These are phyloP conservation scores for Fomitopsis betulina DNA, from an alignment of 1,284 basidiomycete species.

Conservation along the genomic window DNA sequence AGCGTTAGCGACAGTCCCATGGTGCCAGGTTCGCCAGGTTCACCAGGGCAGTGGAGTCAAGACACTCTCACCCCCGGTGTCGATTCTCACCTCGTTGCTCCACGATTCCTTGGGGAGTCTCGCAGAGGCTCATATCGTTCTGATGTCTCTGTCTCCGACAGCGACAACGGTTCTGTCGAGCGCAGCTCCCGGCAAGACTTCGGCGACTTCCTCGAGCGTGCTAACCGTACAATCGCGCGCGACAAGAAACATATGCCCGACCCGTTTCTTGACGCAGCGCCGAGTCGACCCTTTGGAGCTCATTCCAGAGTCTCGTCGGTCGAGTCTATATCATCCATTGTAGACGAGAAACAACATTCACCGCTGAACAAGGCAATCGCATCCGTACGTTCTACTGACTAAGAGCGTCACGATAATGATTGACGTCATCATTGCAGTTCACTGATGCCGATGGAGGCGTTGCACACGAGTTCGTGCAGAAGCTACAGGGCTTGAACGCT, in stretches of 20 bases:
- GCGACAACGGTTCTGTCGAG: conserved; percentile 49
- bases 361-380: conserved; percentile 90
- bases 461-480: conserved; percentile 83
- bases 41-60: conserved; percentile 57
- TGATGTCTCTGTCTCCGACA: conserved; percentile 50
- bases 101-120: conserved; percentile 31
- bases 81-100: conserved; percentile 29
- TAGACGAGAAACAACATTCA: conserved; percentile 85
- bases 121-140: conserved; percentile 44
- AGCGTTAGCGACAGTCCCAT: conserved; percentile 34
- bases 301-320: conserved; percentile 79
- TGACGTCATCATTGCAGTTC: conserved; percentile 45
- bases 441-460: conserved; percentile 91
- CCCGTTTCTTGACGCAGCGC: conserved; percentile 74
- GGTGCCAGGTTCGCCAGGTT: conserved; percentile 31
- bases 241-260: conserved; percentile 75
- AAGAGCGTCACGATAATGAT: not conserved
- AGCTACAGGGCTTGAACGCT: conserved; percentile 71
- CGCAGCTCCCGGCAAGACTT: conserved; percentile 44
- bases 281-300: conserved; percentile 71
- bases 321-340: conserved; percentile 85
- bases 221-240: conserved; percentile 76
- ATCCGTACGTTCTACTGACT: conserved; percentile 47
- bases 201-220: conserved; percentile 78
- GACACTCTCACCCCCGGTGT: conserved; percentile 45